phyloP scores from a whole-genome alignment of 1,284 basidiomycete genomes.

The Puccinia triticina region DNA sequence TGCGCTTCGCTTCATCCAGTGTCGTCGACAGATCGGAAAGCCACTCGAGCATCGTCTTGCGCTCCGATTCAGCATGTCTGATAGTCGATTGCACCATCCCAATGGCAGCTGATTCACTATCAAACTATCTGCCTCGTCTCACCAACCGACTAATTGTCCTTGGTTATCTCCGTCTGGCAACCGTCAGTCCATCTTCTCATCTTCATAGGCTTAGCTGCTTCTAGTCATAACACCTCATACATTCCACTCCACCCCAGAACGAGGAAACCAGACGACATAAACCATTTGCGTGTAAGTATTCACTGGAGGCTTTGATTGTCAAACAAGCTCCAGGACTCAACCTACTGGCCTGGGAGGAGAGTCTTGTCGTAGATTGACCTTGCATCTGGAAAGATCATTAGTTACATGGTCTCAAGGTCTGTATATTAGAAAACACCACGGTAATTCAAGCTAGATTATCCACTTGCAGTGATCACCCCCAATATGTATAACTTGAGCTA shows the following conservation, averaged over 20 bases:
- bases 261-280: neutral
- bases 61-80: neutral
- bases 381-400: too few relatives aligned
- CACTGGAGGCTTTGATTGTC: neutral
- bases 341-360: neutral
- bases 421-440: neutral
- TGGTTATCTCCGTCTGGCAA: constrained; percentile 1
- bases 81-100: constrained; percentile 14
- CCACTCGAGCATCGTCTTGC: neutral
- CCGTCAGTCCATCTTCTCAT: constrained; percentile 23
- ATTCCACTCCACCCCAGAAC: too few relatives aligned
- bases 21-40: constrained; percentile 20
- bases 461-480: neutral
- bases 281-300: neutral
- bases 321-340: neutral
- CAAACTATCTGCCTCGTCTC: constrained; percentile 13
- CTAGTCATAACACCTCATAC: too few relatives aligned
- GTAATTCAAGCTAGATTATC: neutral
- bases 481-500: too few relatives aligned
- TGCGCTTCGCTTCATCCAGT: neutral
- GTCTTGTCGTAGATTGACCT: neutral
- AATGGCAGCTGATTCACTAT: neutral
- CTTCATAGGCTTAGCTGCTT: too few relatives aligned
- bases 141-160: neutral
- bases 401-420: neutral